Percentiles rank a stretch among this genome's conserved stretches.
Conservation (phyloP, 2,329 filamentous ascomycete genomes). For the Venturia pyrina region DNA sequence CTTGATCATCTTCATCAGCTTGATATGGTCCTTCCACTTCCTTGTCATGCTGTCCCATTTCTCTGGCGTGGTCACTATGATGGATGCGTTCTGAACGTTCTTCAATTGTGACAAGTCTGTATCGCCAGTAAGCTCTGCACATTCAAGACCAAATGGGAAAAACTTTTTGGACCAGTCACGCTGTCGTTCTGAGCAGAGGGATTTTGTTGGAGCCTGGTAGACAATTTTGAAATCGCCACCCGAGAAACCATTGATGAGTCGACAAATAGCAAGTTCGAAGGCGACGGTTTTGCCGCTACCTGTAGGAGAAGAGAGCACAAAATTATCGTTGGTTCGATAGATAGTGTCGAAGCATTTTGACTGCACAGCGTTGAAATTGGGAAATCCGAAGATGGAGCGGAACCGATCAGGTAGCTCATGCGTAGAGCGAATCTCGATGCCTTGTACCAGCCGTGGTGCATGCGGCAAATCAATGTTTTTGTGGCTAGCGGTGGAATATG, state of each 20-base stretch:
- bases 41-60: constrained; percentile 88
- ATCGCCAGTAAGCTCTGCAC: constrained; percentile 74
- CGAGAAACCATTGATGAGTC: constrained; percentile 47
- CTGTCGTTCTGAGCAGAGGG: constrained; percentile 66
- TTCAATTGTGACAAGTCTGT: constrained; percentile 57
- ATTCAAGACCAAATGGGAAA: constrained; percentile 52
- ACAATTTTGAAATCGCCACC: constrained; percentile 65
- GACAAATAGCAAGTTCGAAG: constrained; percentile 73
- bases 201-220: constrained; percentile 78
- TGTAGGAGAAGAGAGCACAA: constrained; percentile 72
- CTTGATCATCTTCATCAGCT: constrained; percentile 63
- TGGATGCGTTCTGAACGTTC: constrained; percentile 61
- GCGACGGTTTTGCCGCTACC: constrained; percentile 78
- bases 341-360: constrained; percentile 64
- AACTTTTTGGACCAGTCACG: constrained; percentile 74
- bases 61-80: constrained; percentile 81
- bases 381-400: constrained; percentile 59
- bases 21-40: constrained; percentile 74
- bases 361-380: constrained; percentile 71
- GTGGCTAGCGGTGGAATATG: background rate
- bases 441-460: constrained; percentile 40
- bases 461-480: constrained; percentile 17
- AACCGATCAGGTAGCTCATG: constrained; percentile 59
- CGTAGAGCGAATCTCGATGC: constrained; percentile 50
- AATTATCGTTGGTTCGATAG: constrained; percentile 61